phyloP scores from a whole-genome alignment of 2,329 filamentous ascomycete species.

The Ceratocystis eucalypticola region DNA sequence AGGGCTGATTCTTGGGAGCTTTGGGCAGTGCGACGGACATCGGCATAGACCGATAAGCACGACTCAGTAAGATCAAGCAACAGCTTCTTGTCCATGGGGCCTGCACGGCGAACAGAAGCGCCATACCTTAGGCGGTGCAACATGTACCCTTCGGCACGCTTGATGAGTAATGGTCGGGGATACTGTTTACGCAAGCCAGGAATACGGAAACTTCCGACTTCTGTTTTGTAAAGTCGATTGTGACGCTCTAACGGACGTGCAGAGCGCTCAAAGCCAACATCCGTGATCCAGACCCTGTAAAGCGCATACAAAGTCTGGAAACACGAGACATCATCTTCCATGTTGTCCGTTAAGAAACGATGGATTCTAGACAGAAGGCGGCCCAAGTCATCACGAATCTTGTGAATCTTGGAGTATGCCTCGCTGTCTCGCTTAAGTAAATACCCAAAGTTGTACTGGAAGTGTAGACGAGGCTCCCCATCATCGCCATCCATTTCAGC shows the following conservation, averaged over 20 bases:
- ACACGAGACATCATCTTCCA: slow-evolving; percentile 90
- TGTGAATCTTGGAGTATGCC: slow-evolving; percentile 64
- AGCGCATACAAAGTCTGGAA: slow-evolving; percentile 88
- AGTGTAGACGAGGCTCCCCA: slow-evolving; percentile 71
- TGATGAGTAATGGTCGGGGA: slow-evolving; percentile 79
- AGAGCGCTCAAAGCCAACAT: slow-evolving; percentile 90
- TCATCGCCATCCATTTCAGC: slow-evolving; percentile 55
- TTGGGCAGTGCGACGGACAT: slow-evolving; percentile 89
- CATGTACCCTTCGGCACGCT: slow-evolving; percentile 88
- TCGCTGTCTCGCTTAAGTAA: slow-evolving; percentile 43
- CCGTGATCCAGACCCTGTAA: slow-evolving; percentile 92
- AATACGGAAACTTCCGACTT: slow-evolving; percentile 87
- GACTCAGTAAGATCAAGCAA: slow-evolving; percentile 81
- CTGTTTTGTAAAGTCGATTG: slow-evolving; percentile 67
- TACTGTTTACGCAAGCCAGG: slow-evolving; percentile 86
- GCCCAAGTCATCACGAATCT: slow-evolving; percentile 67
- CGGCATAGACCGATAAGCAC: slow-evolving; percentile 80
- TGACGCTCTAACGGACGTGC: slow-evolving; percentile 86
- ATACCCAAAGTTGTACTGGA: slow-evolving; percentile 81
- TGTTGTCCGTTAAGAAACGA: slow-evolving; percentile 63
- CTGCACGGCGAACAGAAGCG: slow-evolving; percentile 72
- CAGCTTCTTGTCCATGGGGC: slow-evolving; percentile 73
- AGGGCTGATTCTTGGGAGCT: slow-evolving; percentile 84
- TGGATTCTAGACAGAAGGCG: slow-evolving; percentile 73
- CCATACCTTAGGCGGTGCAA: slow-evolving; percentile 91